Conservation (phyloP, 495 filamentous ascomycete genomes). For the Lichina pygmaea region DNA sequence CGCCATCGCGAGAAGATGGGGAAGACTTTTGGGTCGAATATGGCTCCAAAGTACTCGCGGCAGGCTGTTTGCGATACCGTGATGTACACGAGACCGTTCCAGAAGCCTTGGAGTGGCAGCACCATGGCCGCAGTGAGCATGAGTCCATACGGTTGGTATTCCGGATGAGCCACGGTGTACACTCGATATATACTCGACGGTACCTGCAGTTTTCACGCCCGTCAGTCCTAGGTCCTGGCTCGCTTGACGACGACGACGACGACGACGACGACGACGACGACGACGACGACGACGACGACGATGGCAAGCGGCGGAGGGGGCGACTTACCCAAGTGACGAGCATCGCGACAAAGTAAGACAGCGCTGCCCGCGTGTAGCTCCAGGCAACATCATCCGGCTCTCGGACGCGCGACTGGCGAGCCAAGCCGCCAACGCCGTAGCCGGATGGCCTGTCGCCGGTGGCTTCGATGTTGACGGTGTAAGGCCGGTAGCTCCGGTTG, state of each 20-base stretch:
- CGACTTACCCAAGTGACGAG: slow-evolving; percentile 47
- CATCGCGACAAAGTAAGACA: slow-evolving; percentile 66
- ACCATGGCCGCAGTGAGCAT: slow-evolving; percentile 48
- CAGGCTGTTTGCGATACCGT: slow-evolving; percentile 23
- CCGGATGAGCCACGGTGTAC: slow-evolving; percentile 32
- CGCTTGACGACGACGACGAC: neutral
- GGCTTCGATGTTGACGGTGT: slow-evolving; percentile 17
- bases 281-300: too few relatives aligned
- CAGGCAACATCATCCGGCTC: slow-evolving; percentile 23
- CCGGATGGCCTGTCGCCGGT: slow-evolving; percentile 6
- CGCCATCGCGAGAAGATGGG: too few relatives aligned
- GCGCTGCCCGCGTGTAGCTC: slow-evolving; percentile 59
- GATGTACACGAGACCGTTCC: slow-evolving; percentile 61
- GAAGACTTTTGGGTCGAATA: too few relatives aligned
- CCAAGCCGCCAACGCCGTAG: slow-evolving; percentile 6
- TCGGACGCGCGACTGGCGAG: slow-evolving; percentile 5
- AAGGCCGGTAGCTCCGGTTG: slow-evolving; percentile 8
- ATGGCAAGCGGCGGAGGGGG: neutral
- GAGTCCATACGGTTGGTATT: slow-evolving; percentile 26
- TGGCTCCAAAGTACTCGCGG: neutral
- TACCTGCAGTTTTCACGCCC: slow-evolving; percentile 15
- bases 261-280: too few relatives aligned
- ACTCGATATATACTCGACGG: slow-evolving; percentile 60
- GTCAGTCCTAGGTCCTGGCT: neutral
- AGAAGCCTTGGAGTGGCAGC: slow-evolving; percentile 64